Conservation (phyloP, 176 grass and related monocot species). For the Aegilops bicornis region DNA sequence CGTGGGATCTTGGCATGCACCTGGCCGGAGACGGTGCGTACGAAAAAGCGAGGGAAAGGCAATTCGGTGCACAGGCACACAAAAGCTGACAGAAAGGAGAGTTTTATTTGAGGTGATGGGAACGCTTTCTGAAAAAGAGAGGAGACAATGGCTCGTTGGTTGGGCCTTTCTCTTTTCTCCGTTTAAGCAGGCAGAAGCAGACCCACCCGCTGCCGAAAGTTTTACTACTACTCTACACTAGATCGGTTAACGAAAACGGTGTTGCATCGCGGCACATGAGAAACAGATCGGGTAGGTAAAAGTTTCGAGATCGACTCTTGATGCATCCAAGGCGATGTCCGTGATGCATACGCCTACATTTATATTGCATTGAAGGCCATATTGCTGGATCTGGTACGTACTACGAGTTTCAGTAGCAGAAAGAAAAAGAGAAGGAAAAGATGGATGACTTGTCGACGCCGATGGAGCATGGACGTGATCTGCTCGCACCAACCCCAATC, state of each 20-base stretch:
- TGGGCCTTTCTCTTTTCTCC: not conserved
- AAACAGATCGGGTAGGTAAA: not conserved
- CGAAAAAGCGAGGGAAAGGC: not conserved
- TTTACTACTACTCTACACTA: not conserved
- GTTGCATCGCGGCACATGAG: too few relatives aligned
- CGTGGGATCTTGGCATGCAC: not conserved
- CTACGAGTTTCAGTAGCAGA: not conserved
- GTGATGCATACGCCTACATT: not conserved
- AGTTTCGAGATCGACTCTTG: not conserved
- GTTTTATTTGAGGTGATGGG: slow-evolving; percentile 1
- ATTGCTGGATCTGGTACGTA: not conserved
- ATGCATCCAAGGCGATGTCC: not conserved
- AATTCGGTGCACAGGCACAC: not conserved
- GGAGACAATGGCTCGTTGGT: not conserved
- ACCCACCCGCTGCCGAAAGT: not conserved
- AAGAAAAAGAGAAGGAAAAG: not conserved
- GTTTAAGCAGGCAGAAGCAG: slow-evolving; percentile 4
- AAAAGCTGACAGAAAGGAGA: slow-evolving; percentile 22
- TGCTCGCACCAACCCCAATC: slow-evolving; percentile 16
- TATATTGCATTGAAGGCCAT: not conserved
- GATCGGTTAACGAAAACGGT: too few relatives aligned
- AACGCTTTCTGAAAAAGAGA: not conserved
- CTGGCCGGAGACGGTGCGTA: not conserved
- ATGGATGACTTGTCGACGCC: not conserved
- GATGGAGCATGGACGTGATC: not conserved